phyloP scores from a whole-genome alignment of 139 green algal species.

The Coelastrella sp. region DNA sequence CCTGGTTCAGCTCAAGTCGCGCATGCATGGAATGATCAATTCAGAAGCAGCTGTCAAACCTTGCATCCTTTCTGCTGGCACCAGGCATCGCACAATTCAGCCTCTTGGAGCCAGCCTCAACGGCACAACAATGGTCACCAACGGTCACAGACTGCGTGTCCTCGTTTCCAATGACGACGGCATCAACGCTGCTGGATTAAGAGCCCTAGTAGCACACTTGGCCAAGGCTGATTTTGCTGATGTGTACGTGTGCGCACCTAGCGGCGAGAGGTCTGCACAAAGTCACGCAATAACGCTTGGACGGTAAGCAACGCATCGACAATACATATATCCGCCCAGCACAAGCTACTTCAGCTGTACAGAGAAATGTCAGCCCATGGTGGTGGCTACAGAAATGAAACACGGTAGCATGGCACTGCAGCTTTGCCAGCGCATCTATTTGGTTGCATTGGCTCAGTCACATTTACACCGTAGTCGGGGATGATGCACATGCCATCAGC shows the following conservation, averaged over 20 bases:
- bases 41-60: too few relatives aligned
- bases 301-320: neutral
- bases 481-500: too few relatives aligned
- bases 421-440: neutral
- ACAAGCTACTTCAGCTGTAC: too few relatives aligned
- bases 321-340: too few relatives aligned
- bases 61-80: neutral
- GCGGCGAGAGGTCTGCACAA: constrained; percentile 72
- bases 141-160: constrained; percentile 44
- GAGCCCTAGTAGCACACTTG: constrained; percentile 63
- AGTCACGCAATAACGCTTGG: constrained; percentile 77
- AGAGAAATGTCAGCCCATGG: too few relatives aligned
- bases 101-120: too few relatives aligned
- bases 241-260: constrained; percentile 70
- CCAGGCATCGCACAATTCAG: neutral
- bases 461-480: too few relatives aligned
- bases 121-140: neutral
- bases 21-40: too few relatives aligned
- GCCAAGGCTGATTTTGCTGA: constrained; percentile 18
- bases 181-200: constrained; percentile 76
- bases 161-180: constrained; percentile 85
- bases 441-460: neutral
- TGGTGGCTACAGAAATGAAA: too few relatives aligned
- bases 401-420: neutral
- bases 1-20: too few relatives aligned